A percentile compares a stretch with the other conserved stretches of the same genome.
Conservation (phyloP, 163 green algal genomes). For the Scenedesmus sp. region DNA sequence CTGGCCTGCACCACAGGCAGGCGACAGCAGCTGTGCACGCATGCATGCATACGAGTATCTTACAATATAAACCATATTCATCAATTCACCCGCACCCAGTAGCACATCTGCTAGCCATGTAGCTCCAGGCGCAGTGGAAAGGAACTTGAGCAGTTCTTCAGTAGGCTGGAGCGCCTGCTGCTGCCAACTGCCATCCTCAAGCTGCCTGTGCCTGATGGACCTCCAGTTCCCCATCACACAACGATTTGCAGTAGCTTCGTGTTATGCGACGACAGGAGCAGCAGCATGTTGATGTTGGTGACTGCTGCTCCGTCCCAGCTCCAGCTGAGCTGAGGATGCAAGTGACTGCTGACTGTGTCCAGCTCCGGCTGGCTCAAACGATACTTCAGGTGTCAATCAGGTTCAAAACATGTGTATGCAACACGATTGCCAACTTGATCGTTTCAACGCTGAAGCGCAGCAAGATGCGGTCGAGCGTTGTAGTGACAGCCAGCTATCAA, state of each 20-base stretch:
- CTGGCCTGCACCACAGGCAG: background rate
- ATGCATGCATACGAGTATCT: background rate
- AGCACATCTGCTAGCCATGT: conserved; percentile 40
- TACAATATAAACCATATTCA: background rate
- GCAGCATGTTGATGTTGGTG: background rate
- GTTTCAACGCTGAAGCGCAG: background rate
- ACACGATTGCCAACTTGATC: background rate
- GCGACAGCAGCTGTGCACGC: background rate
- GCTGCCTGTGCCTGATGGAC: background rate
- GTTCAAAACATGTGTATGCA: no score
- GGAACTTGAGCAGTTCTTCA: conserved; percentile 23
- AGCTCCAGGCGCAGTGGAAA: background rate
- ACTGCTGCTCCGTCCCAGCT: background rate
- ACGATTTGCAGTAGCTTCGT: background rate
- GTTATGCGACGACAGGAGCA: no score
- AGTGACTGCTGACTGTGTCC: conserved; percentile 6
- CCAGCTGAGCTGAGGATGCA: background rate
- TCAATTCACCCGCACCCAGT: background rate
- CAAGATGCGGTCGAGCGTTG: background rate
- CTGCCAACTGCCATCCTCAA: background rate
- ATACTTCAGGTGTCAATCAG: background rate
- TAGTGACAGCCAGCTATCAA: background rate
- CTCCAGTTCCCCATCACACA: background rate
- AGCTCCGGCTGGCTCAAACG: background rate
- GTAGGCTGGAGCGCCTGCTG: conserved; percentile 2